Conservation (phyloP, 345 rosid species). For the Triadica sebifera region DNA sequence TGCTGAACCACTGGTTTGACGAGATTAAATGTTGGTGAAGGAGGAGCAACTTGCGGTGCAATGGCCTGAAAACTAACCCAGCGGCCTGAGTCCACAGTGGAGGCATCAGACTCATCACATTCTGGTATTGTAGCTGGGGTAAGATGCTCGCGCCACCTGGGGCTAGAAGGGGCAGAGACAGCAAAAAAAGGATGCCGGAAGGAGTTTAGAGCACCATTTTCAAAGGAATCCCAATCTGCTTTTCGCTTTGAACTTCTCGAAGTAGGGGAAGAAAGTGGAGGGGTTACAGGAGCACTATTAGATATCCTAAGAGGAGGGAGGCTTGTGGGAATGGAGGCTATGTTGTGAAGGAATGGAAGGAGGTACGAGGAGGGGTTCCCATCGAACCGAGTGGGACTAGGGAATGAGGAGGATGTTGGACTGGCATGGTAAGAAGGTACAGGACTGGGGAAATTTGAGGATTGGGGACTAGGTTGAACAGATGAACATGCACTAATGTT, state of each 20-base stretch:
- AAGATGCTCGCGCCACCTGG: conserved; percentile 18
- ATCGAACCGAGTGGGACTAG: conserved; percentile 29
- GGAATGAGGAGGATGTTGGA: conserved; percentile 35
- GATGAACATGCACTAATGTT: conserved; percentile 32
- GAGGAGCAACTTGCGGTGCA: conserved; percentile 29
- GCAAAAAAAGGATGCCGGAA: conserved; percentile 22
- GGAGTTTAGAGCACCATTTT: conserved; percentile 44
- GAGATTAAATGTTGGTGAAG: conserved; percentile 44
- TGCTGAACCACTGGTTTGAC: conserved; percentile 49
- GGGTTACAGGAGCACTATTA: conserved; percentile 40
- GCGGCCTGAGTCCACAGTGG: conserved; percentile 35
- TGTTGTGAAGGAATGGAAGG: conserved; percentile 33
- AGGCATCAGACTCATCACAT: conserved; percentile 37
- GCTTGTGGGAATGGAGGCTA: conserved; percentile 34
- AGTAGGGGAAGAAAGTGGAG: conserved; percentile 34
- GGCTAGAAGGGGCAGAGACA: conserved; percentile 31
- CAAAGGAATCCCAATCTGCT: conserved; percentile 56
- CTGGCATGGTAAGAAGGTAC: conserved; percentile 37
- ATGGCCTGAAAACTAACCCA: conserved; percentile 26
- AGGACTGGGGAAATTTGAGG: conserved; percentile 34
- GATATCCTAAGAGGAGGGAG: conserved; percentile 37
- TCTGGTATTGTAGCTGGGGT: conserved; percentile 32
- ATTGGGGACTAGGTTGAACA: conserved; percentile 34
- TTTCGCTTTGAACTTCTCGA: conserved; percentile 36
- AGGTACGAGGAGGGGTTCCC: conserved; percentile 30